A percentile compares a stretch with the other conserved stretches of the same genome.
phyloP scores from a whole-genome alignment of 768 basidiomycete genomes.

The Russula ochroleuca region DNA sequence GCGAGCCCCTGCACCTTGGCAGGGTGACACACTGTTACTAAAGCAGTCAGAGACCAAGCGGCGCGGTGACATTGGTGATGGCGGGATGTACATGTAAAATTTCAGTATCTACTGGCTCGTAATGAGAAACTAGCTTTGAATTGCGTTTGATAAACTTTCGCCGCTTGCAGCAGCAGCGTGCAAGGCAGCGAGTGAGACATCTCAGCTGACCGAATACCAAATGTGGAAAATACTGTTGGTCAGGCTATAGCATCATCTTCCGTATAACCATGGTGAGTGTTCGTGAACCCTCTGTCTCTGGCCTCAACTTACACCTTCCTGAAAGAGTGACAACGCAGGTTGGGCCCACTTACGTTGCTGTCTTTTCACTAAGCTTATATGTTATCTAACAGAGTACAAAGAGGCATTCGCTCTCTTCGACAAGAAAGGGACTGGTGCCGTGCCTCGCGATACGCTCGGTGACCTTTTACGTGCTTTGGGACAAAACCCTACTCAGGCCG shows the following conservation, averaged over 20 bases:
- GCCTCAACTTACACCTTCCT: neutral
- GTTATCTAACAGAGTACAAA: constrained; percentile 66
- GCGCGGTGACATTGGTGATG: constrained; percentile 25
- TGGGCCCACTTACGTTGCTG: neutral
- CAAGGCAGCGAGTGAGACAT: no score
- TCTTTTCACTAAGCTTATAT: constrained; percentile 6
- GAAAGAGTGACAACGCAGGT: constrained; percentile 55
- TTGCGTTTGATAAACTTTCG: no score
- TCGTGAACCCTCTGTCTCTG: neutral
- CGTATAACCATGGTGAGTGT: constrained; percentile 19
- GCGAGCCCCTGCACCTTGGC: constrained; percentile 5
- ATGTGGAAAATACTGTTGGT: constrained; percentile 1
- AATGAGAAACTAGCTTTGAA: neutral
- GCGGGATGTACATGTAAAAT: constrained; percentile 29
- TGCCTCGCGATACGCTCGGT: constrained; percentile 83
- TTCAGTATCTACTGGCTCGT: neutral
- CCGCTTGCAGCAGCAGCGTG: no score
- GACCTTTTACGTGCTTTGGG: constrained; percentile 92
- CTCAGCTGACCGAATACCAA: neutral
- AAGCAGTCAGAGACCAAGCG: constrained; percentile 8
- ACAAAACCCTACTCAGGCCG: constrained; percentile 99
- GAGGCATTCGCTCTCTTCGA: constrained; percentile 98
- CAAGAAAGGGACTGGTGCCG: constrained; percentile 89
- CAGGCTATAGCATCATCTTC: neutral
- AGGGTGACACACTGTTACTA: constrained; percentile 1